Conservation (phyloP, 2,329 filamentous ascomycete species). For the Epichloe typhina region DNA sequence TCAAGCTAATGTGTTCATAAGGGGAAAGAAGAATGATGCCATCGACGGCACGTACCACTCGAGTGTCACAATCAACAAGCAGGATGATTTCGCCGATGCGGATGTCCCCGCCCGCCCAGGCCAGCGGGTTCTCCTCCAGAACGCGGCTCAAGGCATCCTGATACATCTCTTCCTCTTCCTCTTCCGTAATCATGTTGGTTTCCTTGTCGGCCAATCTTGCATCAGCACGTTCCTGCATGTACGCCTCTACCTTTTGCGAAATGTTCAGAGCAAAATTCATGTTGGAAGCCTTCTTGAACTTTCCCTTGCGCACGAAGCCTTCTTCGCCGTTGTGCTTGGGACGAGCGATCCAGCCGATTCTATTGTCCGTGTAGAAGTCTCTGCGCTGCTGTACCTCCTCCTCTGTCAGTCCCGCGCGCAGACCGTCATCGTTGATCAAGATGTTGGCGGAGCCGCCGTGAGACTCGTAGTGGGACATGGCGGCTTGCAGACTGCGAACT, state of each 20-base stretch:
- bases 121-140: conserved; percentile 29
- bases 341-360: conserved; percentile 34
- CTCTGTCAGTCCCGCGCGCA: conserved; percentile 35
- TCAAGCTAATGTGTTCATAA: background rate
- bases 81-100: conserved; percentile 51
- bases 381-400: conserved; percentile 26
- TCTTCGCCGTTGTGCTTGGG: conserved; percentile 32
- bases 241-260: conserved; percentile 48
- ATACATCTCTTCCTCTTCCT: conserved; percentile 32
- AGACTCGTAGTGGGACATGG: conserved; percentile 36
- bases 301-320: conserved; percentile 41
- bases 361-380: conserved; percentile 37
- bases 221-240: conserved; percentile 27
- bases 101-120: conserved; percentile 48
- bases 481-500: conserved; percentile 32
- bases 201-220: conserved; percentile 8
- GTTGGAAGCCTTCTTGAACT: conserved; percentile 64
- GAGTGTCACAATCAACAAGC: conserved; percentile 55
- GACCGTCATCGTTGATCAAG: conserved; percentile 50
- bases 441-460: conserved; percentile 34
- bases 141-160: conserved; percentile 34
- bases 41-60: conserved; percentile 28
- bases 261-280: conserved; percentile 60
- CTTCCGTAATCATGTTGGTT: conserved; percentile 12
- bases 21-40: background rate